Evolutionary conservation across 176 grass and related monocot species (phyloP).

Genomic region (Oryza brachyantha): DNA sequence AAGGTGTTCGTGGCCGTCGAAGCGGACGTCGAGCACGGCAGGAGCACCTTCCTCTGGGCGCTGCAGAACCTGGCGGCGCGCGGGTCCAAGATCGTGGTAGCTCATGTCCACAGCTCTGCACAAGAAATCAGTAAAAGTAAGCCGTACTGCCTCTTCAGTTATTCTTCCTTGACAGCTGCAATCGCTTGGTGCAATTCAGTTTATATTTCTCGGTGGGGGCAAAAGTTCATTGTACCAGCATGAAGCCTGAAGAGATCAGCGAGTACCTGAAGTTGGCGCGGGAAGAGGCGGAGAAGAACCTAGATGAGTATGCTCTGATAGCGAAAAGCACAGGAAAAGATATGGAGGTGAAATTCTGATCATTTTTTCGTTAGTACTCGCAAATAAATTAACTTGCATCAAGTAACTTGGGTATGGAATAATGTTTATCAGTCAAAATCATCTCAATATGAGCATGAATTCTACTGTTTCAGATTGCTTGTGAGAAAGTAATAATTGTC

Average conservation of each 20-base stretch:
- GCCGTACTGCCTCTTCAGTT: background rate
- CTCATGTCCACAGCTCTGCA: constrained; percentile 54
- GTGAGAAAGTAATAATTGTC: constrained; percentile 46
- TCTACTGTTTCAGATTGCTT: constrained; percentile 30
- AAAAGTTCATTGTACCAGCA: constrained; percentile 25
- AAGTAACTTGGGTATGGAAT: background rate
- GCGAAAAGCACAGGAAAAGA: constrained; percentile 13
- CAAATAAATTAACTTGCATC: background rate
- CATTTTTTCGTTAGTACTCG: background rate
- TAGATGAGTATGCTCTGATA: constrained; percentile 45
- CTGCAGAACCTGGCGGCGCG: constrained; percentile 35
- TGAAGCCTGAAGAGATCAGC: constrained; percentile 34
- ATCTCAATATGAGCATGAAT: background rate
- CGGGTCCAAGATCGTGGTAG: constrained; percentile 24
- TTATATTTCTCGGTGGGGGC: constrained; percentile 38
- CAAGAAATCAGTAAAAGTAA: constrained; percentile 42
- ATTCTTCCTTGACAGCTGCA: background rate
- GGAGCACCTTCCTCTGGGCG: constrained; percentile 45
- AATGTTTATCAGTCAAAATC: background rate
- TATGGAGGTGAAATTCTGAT: constrained; percentile 27
- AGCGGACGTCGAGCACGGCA: constrained; percentile 34
- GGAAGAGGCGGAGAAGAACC: constrained; percentile 35
- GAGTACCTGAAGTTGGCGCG: constrained; percentile 33
- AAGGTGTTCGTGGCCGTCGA: constrained; percentile 53
- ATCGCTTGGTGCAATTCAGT: background rate